These are phyloP conservation scores for Suhomyces chickasaworum DNA, from an alignment of 1,139 yeast genomes.

Conservation along the genomic window DNA sequence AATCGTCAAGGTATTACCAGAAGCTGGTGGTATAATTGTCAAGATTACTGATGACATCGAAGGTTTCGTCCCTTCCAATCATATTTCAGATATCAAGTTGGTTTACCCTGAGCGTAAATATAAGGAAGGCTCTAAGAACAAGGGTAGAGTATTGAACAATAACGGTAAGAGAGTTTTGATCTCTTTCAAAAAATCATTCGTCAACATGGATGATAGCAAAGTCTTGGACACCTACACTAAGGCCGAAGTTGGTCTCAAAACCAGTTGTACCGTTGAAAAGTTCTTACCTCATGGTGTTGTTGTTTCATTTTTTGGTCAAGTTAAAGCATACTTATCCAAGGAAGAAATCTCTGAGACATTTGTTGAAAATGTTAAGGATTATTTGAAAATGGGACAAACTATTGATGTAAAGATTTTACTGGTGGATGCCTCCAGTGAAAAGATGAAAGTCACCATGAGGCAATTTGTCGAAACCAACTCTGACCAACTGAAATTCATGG, in stretches of 20 bases:
- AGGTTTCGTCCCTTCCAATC: conserved; percentile 74
- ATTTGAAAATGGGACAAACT: conserved; percentile 82
- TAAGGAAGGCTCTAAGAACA: conserved; percentile 78
- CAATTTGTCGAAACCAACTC: conserved; percentile 57
- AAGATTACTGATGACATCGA: conserved; percentile 66
- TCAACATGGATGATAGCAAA: conserved; percentile 63
- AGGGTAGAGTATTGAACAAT: conserved; percentile 61
- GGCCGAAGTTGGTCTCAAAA: conserved; percentile 59
- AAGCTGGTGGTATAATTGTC: conserved; percentile 64
- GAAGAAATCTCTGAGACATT: conserved; percentile 89
- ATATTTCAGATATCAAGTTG: conserved; percentile 81
- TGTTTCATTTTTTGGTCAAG: conserved; percentile 77
- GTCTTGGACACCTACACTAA: conserved; percentile 54
- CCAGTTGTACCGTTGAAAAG: conserved; percentile 75
- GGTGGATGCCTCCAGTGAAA: conserved; percentile 56
- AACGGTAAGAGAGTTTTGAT: conserved; percentile 50
- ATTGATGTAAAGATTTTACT: conserved; percentile 67
- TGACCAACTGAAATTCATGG: conserved; percentile 51
- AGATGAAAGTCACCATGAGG: conserved; percentile 73
- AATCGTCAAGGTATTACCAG: conserved; percentile 65
- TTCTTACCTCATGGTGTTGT: conserved; percentile 79
- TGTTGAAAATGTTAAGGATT: conserved; percentile 75
- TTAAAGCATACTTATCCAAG: conserved; percentile 81
- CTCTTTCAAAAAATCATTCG: conserved; percentile 82
- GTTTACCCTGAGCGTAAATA: conserved; percentile 91